Conservation (phyloP, 306 rosid species). For the Fragaria nilgerrensis region DNA sequence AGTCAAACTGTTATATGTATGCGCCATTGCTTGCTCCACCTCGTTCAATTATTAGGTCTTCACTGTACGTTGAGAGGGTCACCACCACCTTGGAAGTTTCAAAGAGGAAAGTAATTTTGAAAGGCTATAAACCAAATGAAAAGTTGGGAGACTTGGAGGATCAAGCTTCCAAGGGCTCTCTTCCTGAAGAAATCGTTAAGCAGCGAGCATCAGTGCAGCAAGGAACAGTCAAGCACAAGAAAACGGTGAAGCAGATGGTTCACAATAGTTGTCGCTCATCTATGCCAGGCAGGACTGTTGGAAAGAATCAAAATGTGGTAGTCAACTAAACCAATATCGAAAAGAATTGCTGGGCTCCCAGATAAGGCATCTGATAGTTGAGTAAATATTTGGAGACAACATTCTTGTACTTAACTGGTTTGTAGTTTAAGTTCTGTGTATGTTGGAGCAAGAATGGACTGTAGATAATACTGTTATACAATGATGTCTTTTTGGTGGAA, state of each 20-base stretch:
- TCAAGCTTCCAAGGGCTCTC: slow-evolving; percentile 29
- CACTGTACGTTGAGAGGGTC: slow-evolving; percentile 7
- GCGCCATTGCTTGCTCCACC: slow-evolving; percentile 46
- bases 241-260: slow-evolving; percentile 3
- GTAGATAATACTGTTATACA: no score
- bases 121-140: slow-evolving; percentile 24
- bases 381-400: not conserved
- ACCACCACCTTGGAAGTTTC: slow-evolving; percentile 27
- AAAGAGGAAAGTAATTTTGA: slow-evolving; percentile 19
- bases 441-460: not conserved
- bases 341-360: slow-evolving; percentile 31
- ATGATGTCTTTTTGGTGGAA: no score
- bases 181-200: slow-evolving; percentile 23
- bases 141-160: slow-evolving; percentile 15
- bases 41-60: slow-evolving; percentile 12
- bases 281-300: not conserved
- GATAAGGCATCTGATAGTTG: slow-evolving; percentile 13
- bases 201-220: slow-evolving; percentile 16
- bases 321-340: not conserved
- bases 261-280: slow-evolving; percentile 41
- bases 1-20: slow-evolving; percentile 65
- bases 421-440: not conserved
- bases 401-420: not conserved
- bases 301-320: not conserved
- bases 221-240: slow-evolving; percentile 33